A percentile compares a stretch with the other conserved stretches of the same genome.
Conservation (phyloP, 805 yeast genomes). For the Pichia phayaonensis region DNA sequence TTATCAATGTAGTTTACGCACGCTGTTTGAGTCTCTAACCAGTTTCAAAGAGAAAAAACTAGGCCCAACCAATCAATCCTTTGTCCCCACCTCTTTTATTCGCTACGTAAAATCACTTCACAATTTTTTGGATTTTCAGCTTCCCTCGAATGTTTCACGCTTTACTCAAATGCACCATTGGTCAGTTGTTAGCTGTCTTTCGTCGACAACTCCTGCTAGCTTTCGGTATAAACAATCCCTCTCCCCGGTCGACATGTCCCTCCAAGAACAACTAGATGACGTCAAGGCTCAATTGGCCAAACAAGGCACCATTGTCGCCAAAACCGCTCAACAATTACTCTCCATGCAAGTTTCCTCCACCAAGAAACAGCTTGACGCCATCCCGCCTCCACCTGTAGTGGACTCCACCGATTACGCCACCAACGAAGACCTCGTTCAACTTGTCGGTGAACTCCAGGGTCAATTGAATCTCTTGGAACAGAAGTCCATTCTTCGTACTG, state of each 20-base stretch:
- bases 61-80: too few relatives aligned
- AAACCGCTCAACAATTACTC: constrained; percentile 75
- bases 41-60: too few relatives aligned
- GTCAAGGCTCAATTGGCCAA: constrained; percentile 37
- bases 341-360: constrained; percentile 58
- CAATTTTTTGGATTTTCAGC: too few relatives aligned
- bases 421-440: constrained; percentile 76
- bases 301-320: constrained; percentile 57
- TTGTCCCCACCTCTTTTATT: too few relatives aligned
- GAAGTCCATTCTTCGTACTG: constrained; percentile 61
- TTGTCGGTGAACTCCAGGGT: constrained; percentile 85
- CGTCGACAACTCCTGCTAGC: too few relatives aligned
- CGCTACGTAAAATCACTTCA: too few relatives aligned
- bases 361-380: constrained; percentile 17
- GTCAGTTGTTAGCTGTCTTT: too few relatives aligned
- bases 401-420: constrained; percentile 59
- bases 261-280: constrained; percentile 38
- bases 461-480: constrained; percentile 77
- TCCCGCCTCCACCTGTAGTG: constrained; percentile 13
- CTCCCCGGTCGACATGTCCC: not conserved
- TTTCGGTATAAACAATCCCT: not conserved
- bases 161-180: too few relatives aligned
- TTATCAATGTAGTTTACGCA: too few relatives aligned
- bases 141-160: too few relatives aligned
- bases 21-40: too few relatives aligned